These are phyloP conservation scores for Fonsecaea pedrosoi DNA, from an alignment of 2,329 filamentous ascomycete species.

Conservation along the genomic window DNA sequence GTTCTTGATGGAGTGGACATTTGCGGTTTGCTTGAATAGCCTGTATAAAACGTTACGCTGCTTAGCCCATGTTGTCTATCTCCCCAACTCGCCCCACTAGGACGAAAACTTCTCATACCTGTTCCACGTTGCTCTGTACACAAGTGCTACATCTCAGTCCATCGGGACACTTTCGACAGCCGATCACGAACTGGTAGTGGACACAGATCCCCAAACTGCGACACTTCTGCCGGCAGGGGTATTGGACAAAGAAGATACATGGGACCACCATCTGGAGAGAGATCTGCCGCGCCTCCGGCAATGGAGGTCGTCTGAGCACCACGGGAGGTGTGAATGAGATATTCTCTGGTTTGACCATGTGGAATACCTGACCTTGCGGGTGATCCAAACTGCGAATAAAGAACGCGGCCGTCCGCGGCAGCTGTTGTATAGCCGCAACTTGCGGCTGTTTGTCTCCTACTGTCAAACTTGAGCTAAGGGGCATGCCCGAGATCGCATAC, in stretches of 20 bases:
- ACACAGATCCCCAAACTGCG: slow-evolving; percentile 38
- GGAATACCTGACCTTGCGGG: slow-evolving; percentile 20
- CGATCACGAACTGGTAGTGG: slow-evolving; percentile 36
- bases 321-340: slow-evolving; percentile 19
- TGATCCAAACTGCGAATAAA: slow-evolving; percentile 25
- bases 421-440: neutral
- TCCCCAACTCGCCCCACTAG: neutral
- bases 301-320: slow-evolving; percentile 19
- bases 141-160: slow-evolving; percentile 34
- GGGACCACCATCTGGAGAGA: slow-evolving; percentile 29
- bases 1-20: slow-evolving; percentile 36
- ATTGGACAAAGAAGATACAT: slow-evolving; percentile 35
- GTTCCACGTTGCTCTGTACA: slow-evolving; percentile 11
- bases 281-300: slow-evolving; percentile 17
- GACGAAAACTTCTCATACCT: slow-evolving; percentile 19
- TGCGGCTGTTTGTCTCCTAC: neutral
- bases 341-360: slow-evolving; percentile 18
- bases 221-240: slow-evolving; percentile 30
- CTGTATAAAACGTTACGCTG: neutral
- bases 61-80: neutral
- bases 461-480: neutral
- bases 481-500: neutral
- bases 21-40: slow-evolving; percentile 29
- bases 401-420: slow-evolving; percentile 11
- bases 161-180: slow-evolving; percentile 31